Evolutionary conservation across 2,329 filamentous ascomycete species (phyloP).

Genomic region (Ophiostoma triangulosporum): DNA sequence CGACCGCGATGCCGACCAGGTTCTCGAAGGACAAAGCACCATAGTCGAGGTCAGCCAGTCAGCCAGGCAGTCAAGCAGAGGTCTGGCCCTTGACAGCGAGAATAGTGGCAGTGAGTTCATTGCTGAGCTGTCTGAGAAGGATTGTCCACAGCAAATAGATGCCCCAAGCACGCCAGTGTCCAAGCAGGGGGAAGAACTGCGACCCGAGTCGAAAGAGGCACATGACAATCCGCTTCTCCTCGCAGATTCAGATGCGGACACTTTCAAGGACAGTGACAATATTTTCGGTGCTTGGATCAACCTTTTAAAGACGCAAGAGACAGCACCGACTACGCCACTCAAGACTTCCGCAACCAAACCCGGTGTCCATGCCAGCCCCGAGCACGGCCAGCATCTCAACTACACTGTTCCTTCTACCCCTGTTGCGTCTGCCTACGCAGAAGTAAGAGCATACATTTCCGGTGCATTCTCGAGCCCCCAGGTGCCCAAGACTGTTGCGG

Average conservation of each 20-base stretch:
- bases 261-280: conserved; percentile 9
- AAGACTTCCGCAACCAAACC: not conserved
- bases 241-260: not conserved
- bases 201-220: too few species aligned
- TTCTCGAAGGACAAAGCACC: not conserved
- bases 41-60: not conserved
- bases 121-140: not conserved
- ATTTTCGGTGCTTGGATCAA: conserved; percentile 9
- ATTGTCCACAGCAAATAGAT: not conserved
- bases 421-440: conserved; percentile 11
- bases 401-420: conserved; percentile 10
- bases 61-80: not conserved
- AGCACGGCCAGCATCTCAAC: not conserved
- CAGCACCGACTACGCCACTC: not conserved
- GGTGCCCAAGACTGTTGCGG: not conserved
- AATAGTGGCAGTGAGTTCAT: not conserved
- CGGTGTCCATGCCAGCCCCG: not conserved
- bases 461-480: not conserved
- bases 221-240: not conserved
- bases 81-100: not conserved
- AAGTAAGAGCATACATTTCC: conserved; percentile 10
- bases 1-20: not conserved
- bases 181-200: not conserved
- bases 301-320: not conserved
- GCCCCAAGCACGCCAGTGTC: not conserved